Evolutionary conservation across 2,329 filamentous ascomycete species (phyloP), one percentile per base, ranked within the genome.

Genomic region (Magnaporthiopsis rhizophila): DNA sequence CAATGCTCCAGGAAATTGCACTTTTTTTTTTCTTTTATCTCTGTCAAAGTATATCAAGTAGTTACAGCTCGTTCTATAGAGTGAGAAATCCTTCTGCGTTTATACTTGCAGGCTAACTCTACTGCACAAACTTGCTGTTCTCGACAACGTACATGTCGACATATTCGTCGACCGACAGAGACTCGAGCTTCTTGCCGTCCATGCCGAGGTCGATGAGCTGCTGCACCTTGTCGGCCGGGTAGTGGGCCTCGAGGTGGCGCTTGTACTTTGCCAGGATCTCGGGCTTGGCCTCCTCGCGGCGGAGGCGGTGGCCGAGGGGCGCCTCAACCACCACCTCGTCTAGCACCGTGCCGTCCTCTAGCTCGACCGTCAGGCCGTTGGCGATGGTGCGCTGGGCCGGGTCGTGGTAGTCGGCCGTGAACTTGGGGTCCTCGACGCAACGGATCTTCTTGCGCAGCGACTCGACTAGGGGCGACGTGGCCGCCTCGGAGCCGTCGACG

Each of bases 211-310:
- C 84, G 62, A 97, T 84, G 64, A 99, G 83, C 80, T 95, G 83
- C 79, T 94, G 85, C 62, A 97, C 91, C 74, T 88, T 87, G 61
- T 83, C 81, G 74, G 90, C 83, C 66, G 86, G 81, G 78, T 90
- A 96, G 81, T 97, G 94, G 64, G 90, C 90, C 71, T 84, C 85
- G 62, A 98, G 81, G 79, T 99, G 95, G 75, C 91, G 88, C 88
- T 93, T 89, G 83, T 92, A 99, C 84, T 99, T 99, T 77, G 87
- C 88, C 71, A 98, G 80, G 71, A 99, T 97, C 79, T 96, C 91
- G 65, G 95, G 95, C 86, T 98, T 98, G 71, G 95, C 95, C 85
- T 99, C 95, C 72, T 97, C 93, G 72, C 94, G 87, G 69, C 95
- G 85, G 74, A 95, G 83, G 69, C 89, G 89, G 83, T 99, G 95